phyloP scores from a whole-genome alignment of 1,284 basidiomycete genomes.

The Naganishia sp. region DNA sequence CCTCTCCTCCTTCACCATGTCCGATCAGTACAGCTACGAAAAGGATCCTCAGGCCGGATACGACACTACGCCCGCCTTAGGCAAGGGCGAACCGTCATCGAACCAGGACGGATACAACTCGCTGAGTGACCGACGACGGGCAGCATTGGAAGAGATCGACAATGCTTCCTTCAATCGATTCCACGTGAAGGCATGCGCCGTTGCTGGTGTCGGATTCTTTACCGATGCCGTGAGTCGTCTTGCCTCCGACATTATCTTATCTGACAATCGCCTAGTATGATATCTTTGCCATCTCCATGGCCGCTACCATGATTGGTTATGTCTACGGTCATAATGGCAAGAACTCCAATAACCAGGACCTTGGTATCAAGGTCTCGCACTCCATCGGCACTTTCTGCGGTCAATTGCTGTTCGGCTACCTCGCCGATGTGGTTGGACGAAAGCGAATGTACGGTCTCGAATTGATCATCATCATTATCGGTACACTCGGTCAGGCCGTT shows the following conservation, averaged over 20 bases:
- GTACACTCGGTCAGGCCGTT: slow-evolving; percentile 57
- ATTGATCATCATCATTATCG: slow-evolving; percentile 53
- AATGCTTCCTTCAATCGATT: slow-evolving; percentile 68
- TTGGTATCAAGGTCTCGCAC: slow-evolving; percentile 68
- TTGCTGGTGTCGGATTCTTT: slow-evolving; percentile 55
- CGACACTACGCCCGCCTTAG: neutral
- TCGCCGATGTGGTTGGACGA: slow-evolving; percentile 55
- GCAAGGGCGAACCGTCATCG: neutral
- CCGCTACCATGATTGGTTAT: slow-evolving; percentile 71
- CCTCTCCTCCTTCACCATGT: slow-evolving; percentile 2
- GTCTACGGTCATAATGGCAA: slow-evolving; percentile 62
- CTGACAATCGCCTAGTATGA: slow-evolving; percentile 45
- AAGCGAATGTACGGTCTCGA: slow-evolving; percentile 58
- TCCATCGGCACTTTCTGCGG: slow-evolving; percentile 57
- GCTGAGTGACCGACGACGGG: slow-evolving; percentile 59
- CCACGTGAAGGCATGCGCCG: slow-evolving; percentile 55
- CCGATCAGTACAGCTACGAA: slow-evolving; percentile 24
- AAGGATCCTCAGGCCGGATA: slow-evolving; percentile 16
- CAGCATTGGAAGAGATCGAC: slow-evolving; percentile 72
- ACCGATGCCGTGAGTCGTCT: slow-evolving; percentile 39
- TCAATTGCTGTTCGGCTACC: slow-evolving; percentile 56
- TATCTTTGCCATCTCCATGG: slow-evolving; percentile 67
- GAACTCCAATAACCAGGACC: slow-evolving; percentile 62
- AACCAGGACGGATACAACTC: slow-evolving; percentile 10
- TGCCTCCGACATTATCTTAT: neutral